Conservation (phyloP, 345 rosid genomes). For the Fremontodendron californicum region DNA sequence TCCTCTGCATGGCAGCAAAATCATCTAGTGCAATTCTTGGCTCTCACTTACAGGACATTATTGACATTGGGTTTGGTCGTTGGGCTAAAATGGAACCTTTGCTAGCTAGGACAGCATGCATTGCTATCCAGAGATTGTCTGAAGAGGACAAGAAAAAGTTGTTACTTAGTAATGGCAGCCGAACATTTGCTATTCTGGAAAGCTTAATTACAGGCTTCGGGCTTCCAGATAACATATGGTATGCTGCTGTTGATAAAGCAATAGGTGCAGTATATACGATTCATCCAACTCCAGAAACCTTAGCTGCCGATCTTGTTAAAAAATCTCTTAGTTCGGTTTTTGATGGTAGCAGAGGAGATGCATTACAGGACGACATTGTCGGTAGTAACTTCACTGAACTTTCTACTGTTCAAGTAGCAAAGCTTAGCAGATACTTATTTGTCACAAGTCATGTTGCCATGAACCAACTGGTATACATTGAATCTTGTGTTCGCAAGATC, state of each 20-base stretch:
- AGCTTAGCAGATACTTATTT: conserved; percentile 81
- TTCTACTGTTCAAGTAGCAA: conserved; percentile 62
- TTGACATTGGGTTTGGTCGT: conserved; percentile 98
- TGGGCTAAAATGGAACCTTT: conserved; percentile 97
- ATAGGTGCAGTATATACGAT: conserved; percentile 65
- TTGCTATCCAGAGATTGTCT: conserved; percentile 81
- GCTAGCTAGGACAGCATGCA: conserved; percentile 89
- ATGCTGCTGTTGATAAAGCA: conserved; percentile 92
- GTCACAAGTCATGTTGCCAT: conserved; percentile 84
- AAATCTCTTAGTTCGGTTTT: conserved; percentile 63
- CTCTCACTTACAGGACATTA: conserved; percentile 85
- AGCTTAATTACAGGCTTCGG: conserved; percentile 75
- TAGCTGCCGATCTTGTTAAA: conserved; percentile 66
- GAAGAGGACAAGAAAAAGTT: conserved; percentile 77
- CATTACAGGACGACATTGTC: conserved; percentile 39
- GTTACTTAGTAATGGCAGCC: conserved; percentile 64
- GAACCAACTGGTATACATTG: conserved; percentile 93
- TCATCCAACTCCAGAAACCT: conserved; percentile 87
- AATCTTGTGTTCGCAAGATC: conserved; percentile 78
- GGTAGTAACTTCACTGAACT: conserved; percentile 25
- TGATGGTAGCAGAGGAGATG: conserved; percentile 42
- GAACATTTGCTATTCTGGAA: conserved; percentile 67
- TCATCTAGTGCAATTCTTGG: conserved; percentile 72
- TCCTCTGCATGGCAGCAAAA: conserved; percentile 98
- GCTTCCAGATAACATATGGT: conserved; percentile 88